Percentiles rank a stretch among this genome's conserved stretches.
phyloP scores from a whole-genome alignment of 1,284 basidiomycete species.

The Athelia psychrophila region DNA sequence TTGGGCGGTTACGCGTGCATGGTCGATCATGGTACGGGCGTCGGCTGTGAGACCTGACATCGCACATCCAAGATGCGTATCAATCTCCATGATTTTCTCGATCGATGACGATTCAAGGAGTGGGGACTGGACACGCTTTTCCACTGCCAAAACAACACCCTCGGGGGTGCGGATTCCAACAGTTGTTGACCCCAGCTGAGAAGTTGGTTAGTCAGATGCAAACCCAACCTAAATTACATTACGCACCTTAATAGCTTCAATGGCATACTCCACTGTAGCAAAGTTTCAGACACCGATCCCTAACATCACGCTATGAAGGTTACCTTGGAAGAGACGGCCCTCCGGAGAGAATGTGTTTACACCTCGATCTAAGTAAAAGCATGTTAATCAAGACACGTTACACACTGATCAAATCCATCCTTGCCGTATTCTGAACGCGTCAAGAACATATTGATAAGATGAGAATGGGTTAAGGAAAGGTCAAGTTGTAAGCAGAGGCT shows the following conservation, averaged over 20 bases:
- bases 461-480: neutral
- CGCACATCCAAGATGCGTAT: constrained; percentile 93
- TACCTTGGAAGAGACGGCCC: constrained; percentile 90
- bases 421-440: constrained; percentile 92
- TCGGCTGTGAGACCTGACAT: constrained; percentile 99
- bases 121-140: constrained; percentile 98
- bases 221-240: neutral
- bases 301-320: constrained; percentile 12
- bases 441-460: constrained; percentile 65
- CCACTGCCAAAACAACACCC: constrained; percentile 93
- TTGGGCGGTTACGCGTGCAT: constrained; percentile 95
- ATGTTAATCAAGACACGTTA: neutral
- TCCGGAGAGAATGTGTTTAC: constrained; percentile 99
- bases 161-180: constrained; percentile 88
- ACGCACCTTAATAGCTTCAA: constrained; percentile 93
- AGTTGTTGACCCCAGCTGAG: constrained; percentile 94
- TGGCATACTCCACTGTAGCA: constrained; percentile 92
- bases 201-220: neutral
- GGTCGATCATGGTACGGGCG: constrained; percentile 99
- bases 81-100: constrained; percentile 99
- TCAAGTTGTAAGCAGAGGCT: constrained; percentile 12
- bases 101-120: constrained; percentile 95
- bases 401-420: constrained; percentile 12
- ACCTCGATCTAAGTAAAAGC: constrained; percentile 76
- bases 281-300: constrained; percentile 9